Evolutionary conservation across 192 early-diverging fungal species (phyloP).

Genomic region (Backusella tarrabulga): DNA sequence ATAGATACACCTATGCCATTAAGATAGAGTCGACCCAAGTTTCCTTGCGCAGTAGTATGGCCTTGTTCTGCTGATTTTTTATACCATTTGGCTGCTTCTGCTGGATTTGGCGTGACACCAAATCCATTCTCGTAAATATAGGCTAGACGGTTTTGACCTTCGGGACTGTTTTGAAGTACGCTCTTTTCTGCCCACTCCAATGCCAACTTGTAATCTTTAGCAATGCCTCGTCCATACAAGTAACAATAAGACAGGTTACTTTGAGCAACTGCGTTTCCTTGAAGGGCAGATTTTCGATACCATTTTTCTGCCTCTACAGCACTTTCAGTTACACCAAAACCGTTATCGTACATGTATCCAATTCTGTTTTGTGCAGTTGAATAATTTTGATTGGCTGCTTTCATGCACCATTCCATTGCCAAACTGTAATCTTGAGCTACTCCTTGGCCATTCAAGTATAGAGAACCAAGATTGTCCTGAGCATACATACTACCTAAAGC

Average conservation of each 20-base stretch:
- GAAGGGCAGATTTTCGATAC: conserved; percentile 18
- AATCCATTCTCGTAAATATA: conserved; percentile 73
- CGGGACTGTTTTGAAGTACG: background rate
- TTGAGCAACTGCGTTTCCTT: conserved; percentile 54
- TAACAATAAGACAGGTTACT: conserved; percentile 26
- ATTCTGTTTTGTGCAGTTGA: conserved; percentile 83
- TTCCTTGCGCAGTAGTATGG: conserved; percentile 54
- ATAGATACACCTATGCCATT: conserved; percentile 49
- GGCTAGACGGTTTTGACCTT: background rate
- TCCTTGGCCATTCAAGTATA: background rate
- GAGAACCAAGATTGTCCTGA: conserved; percentile 28
- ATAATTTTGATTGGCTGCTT: conserved; percentile 67
- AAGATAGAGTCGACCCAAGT: conserved; percentile 56
- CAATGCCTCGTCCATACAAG: background rate
- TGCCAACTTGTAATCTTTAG: background rate
- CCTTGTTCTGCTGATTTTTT: conserved; percentile 45
- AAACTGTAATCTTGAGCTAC: conserved; percentile 41
- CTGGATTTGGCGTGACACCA: conserved; percentile 56
- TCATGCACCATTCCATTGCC: conserved; percentile 63
- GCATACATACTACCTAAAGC: conserved; percentile 55
- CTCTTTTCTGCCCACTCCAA: background rate
- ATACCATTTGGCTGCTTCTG: conserved; percentile 52
- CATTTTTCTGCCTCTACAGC: conserved; percentile 35
- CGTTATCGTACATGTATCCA: conserved; percentile 74
- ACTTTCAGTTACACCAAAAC: conserved; percentile 49